Evolutionary conservation across 2,329 filamentous ascomycete genomes (phyloP).

Genomic region (Scortechinia acanthostroma): DNA sequence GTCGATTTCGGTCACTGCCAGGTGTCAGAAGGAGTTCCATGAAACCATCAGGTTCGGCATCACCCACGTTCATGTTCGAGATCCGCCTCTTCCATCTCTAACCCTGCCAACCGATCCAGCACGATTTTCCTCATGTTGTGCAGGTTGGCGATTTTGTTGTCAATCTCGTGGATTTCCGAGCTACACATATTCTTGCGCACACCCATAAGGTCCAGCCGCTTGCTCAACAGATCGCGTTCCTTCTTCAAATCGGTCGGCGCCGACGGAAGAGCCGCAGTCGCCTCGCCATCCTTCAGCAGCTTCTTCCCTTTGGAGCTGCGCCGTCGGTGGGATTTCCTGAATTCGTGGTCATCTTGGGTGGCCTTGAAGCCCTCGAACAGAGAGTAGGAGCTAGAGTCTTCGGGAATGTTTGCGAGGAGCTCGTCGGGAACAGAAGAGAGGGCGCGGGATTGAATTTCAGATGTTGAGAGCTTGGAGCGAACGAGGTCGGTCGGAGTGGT

Average conservation of each 20-base stretch:
- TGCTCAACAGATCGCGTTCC: slow-evolving; percentile 51
- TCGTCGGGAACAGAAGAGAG: slow-evolving; percentile 65
- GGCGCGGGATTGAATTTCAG: slow-evolving; percentile 68
- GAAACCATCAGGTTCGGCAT: not conserved
- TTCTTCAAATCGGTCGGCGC: slow-evolving; percentile 48
- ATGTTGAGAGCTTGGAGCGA: slow-evolving; percentile 59
- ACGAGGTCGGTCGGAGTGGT: slow-evolving; percentile 65
- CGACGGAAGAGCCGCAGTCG: slow-evolving; percentile 33
- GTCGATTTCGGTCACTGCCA: slow-evolving; percentile 1
- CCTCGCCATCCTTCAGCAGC: slow-evolving; percentile 39
- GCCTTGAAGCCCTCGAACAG: slow-evolving; percentile 71
- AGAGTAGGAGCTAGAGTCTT: slow-evolving; percentile 59
- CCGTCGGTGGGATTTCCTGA: slow-evolving; percentile 37
- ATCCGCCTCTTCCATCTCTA: slow-evolving; percentile 65
- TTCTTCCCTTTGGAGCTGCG: slow-evolving; percentile 49
- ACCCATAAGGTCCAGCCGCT: slow-evolving; percentile 64
- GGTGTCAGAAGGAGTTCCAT: not conserved
- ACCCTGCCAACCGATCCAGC: slow-evolving; percentile 55
- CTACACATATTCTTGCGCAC: slow-evolving; percentile 72
- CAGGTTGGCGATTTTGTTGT: slow-evolving; percentile 67
- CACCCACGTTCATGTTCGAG: slow-evolving; percentile 56
- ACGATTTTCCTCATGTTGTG: slow-evolving; percentile 69
- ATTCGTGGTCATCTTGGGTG: slow-evolving; percentile 37
- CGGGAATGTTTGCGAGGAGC: slow-evolving; percentile 60
- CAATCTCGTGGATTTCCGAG: slow-evolving; percentile 68